These are phyloP conservation scores for Trichosporon coremiiforme DNA, from an alignment of 1,284 basidiomycete species.

Conservation along the genomic window DNA sequence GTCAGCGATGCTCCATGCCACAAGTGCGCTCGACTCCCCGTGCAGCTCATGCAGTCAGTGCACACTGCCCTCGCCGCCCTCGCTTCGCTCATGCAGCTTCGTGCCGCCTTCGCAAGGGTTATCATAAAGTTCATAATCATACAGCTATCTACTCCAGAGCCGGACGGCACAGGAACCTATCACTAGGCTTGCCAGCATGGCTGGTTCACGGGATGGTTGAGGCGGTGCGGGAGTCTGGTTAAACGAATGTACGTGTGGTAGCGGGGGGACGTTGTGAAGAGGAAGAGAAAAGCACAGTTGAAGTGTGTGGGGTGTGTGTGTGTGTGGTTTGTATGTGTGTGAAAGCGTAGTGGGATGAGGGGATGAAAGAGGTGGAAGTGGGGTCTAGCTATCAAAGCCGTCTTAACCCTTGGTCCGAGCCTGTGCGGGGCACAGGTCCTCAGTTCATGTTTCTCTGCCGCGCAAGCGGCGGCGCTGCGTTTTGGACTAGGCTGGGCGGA, in stretches of 20 bases:
- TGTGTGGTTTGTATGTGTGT: not conserved
- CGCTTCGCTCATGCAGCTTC: no score
- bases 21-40: no score
- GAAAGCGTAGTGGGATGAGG: conserved; percentile 2
- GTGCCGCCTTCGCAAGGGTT: not conserved
- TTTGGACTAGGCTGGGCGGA: conserved; percentile 44
- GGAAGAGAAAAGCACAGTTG: conserved; percentile 1
- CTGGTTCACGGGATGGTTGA: conserved; percentile 57
- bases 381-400: conserved; percentile 52
- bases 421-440: conserved; percentile 49
- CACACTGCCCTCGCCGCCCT: no score
- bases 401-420: conserved; percentile 52
- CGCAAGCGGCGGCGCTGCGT: conserved; percentile 53
- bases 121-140: conserved; percentile 10
- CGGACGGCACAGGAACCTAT: conserved; percentile 55
- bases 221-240: conserved; percentile 46
- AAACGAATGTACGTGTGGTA: conserved; percentile 22
- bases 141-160: conserved; percentile 26
- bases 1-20: no score
- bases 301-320: conserved; percentile 10
- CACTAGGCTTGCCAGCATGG: conserved; percentile 49
- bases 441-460: conserved; percentile 37
- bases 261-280: conserved; percentile 20
- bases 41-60: no score
- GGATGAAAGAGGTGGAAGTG: not conserved